Percentiles rank a stretch among this genome's conserved stretches.
phyloP scores from a whole-genome alignment of 2,329 filamentous ascomycete genomes.

The Diaporthe ampelina region DNA sequence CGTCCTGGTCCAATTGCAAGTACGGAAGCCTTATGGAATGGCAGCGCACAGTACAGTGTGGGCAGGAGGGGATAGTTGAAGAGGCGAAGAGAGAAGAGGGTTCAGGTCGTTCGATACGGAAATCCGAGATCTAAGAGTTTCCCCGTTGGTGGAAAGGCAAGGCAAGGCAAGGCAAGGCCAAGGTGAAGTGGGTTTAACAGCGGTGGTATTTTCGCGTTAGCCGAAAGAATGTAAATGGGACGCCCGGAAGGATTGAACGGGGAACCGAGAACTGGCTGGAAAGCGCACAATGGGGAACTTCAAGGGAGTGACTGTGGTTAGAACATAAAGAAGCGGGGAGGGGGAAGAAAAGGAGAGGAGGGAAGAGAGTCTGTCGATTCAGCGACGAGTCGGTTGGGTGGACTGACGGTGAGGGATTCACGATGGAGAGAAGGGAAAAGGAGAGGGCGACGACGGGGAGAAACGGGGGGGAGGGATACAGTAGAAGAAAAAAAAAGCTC shows the following conservation, averaged over 20 bases:
- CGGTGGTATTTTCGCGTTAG: constrained; percentile 46
- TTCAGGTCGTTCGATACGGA: constrained; percentile 40
- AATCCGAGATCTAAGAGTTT: constrained; percentile 35
- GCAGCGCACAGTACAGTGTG: constrained; percentile 39
- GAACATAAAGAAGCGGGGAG: constrained; percentile 51
- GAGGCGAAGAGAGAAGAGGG: constrained; percentile 42
- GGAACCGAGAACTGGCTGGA: constrained; percentile 49
- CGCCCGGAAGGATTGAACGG: constrained; percentile 67
- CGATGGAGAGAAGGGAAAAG: constrained; percentile 45
- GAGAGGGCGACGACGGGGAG: constrained; percentile 37
- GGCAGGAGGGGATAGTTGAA: constrained; percentile 42
- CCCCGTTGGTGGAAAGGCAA: constrained; percentile 30
- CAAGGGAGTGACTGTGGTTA: constrained; percentile 67
- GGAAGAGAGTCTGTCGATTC: constrained; percentile 45
- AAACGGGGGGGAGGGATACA: constrained; percentile 31
- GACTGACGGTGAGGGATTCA: constrained; percentile 42
- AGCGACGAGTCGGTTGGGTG: constrained; percentile 42
- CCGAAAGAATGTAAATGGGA: constrained; percentile 59
- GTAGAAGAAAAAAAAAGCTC: constrained; percentile 33
- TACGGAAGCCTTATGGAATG: constrained; percentile 44
- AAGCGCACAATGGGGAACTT: constrained; percentile 53
- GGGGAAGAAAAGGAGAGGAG: constrained; percentile 55
- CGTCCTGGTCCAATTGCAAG: constrained; percentile 47
- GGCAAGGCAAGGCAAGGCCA: constrained; percentile 39
- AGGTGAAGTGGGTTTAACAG: constrained; percentile 49